Conservation (phyloP, 2,329 filamentous ascomycete genomes). For the Teratosphaeria gauchensis region DNA sequence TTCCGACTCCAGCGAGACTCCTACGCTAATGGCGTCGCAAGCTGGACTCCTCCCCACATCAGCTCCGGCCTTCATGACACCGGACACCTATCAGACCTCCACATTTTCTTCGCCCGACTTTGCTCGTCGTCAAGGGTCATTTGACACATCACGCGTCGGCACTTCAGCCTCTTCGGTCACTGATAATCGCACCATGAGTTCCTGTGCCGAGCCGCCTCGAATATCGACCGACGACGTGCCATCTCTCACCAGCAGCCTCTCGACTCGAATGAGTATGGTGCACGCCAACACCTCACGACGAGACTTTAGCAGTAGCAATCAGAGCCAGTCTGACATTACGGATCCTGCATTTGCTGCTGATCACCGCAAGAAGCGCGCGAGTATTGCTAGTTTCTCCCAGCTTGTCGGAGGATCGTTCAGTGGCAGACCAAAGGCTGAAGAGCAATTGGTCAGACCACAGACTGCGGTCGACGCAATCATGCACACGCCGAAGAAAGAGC, state of each 20-base stretch:
- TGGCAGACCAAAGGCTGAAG: slow-evolving; percentile 62
- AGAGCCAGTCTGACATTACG: slow-evolving; percentile 31
- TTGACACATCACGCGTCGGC: slow-evolving; percentile 63
- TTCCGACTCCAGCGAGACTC: slow-evolving; percentile 38
- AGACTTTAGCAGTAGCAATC: slow-evolving; percentile 25
- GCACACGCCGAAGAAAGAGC: slow-evolving; percentile 53
- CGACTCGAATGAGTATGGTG: slow-evolving; percentile 62
- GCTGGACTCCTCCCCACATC: slow-evolving; percentile 29
- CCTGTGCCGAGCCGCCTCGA: slow-evolving; percentile 58
- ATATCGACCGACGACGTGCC: slow-evolving; percentile 66
- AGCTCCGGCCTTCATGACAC: slow-evolving; percentile 49
- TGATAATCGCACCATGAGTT: slow-evolving; percentile 62
- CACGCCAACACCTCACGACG: slow-evolving; percentile 35
- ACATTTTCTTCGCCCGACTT: slow-evolving; percentile 55
- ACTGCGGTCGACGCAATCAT: slow-evolving; percentile 18
- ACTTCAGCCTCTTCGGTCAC: slow-evolving; percentile 66
- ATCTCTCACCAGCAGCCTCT: slow-evolving; percentile 65
- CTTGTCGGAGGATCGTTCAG: slow-evolving; percentile 64
- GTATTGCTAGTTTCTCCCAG: slow-evolving; percentile 66
- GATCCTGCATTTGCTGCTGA: slow-evolving; percentile 24
- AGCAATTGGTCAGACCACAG: slow-evolving; percentile 40
- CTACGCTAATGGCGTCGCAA: slow-evolving; percentile 25
- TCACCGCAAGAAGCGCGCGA: slow-evolving; percentile 62
- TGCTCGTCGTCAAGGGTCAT: slow-evolving; percentile 51
- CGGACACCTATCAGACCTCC: slow-evolving; percentile 51